These are phyloP conservation scores for Colletotrichum ledebouriae DNA, from an alignment of 2,329 filamentous ascomycete species.

Conservation along the genomic window DNA sequence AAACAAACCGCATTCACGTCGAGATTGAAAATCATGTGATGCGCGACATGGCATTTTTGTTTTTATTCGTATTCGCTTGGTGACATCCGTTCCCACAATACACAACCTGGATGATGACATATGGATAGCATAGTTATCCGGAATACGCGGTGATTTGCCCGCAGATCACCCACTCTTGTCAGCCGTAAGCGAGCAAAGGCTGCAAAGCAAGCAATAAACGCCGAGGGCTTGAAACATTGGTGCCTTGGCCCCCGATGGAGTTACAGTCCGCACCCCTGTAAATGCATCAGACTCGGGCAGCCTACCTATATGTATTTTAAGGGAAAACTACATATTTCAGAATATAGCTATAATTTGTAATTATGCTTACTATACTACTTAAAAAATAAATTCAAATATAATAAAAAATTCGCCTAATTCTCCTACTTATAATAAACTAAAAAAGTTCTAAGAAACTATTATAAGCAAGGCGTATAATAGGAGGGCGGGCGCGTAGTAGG, in stretches of 20 bases:
- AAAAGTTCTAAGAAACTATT: too few species aligned
- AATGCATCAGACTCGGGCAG: too few species aligned
- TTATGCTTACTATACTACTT: too few species aligned
- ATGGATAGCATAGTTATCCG: neutral
- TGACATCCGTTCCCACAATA: slow-evolving; percentile 8
- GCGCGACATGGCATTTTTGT: slow-evolving; percentile 7
- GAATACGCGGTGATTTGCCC: slow-evolving; percentile 15
- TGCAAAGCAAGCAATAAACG: slow-evolving; percentile 14
- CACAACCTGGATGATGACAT: neutral
- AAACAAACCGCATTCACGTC: neutral
- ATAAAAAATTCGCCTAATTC: too few species aligned
- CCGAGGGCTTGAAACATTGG: neutral
- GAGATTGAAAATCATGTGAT: slow-evolving; percentile 7
- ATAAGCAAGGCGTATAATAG: too few species aligned
- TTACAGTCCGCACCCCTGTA: too few species aligned
- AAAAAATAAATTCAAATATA: too few species aligned
- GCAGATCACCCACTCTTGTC: slow-evolving; percentile 6
- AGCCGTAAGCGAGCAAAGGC: slow-evolving; percentile 25
- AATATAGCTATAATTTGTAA: too few species aligned
- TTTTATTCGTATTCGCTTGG: slow-evolving; percentile 8
- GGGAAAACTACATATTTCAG: too few species aligned
- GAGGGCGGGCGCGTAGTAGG: too few species aligned
- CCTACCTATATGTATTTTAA: too few species aligned
- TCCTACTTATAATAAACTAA: too few species aligned
- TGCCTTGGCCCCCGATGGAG: neutral